Evolutionary conservation across 2,329 filamentous ascomycete genomes (phyloP).

Genomic region (Tolypocladium cylindrosporum): DNA sequence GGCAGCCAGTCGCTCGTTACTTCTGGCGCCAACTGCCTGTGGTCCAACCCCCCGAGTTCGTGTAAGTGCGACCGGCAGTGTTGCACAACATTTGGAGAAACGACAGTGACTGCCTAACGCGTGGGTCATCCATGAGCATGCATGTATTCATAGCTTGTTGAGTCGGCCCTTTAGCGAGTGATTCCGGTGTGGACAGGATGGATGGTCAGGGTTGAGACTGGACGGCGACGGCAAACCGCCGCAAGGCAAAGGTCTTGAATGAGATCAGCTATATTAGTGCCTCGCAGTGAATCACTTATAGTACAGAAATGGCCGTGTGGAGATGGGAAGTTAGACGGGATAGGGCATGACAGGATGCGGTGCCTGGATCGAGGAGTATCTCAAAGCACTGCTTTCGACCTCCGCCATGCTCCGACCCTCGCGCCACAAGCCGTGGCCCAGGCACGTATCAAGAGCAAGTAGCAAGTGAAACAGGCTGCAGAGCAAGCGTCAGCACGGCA

Average conservation of each 20-base stretch:
- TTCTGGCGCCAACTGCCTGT: not conserved
- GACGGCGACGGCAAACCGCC: no score
- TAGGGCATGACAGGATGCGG: no score
- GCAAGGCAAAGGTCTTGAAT: no score
- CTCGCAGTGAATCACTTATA: no score
- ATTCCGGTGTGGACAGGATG: no score
- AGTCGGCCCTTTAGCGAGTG: not conserved
- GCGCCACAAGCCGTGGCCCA: not conserved
- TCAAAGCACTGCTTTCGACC: no score
- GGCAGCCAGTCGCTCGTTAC: not conserved
- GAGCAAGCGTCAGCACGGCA: not conserved
- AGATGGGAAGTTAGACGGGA: no score
- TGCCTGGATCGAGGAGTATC: no score
- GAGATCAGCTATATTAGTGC: no score
- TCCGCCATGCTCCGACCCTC: not conserved
- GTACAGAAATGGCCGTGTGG: no score
- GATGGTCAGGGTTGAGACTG: no score
- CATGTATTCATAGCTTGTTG: not conserved
- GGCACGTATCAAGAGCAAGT: not conserved
- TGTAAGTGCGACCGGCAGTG: not conserved
- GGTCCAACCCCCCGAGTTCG: not conserved
- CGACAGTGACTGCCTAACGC: not conserved
- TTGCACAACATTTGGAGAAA: not conserved
- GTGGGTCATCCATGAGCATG: no score
- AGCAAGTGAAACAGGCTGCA: not conserved